A percentile compares a stretch with the other conserved stretches of the same genome.
These are phyloP conservation scores for Prosopis cineraria DNA, from an alignment of 306 rosid genomes.

Conservation along the genomic window DNA sequence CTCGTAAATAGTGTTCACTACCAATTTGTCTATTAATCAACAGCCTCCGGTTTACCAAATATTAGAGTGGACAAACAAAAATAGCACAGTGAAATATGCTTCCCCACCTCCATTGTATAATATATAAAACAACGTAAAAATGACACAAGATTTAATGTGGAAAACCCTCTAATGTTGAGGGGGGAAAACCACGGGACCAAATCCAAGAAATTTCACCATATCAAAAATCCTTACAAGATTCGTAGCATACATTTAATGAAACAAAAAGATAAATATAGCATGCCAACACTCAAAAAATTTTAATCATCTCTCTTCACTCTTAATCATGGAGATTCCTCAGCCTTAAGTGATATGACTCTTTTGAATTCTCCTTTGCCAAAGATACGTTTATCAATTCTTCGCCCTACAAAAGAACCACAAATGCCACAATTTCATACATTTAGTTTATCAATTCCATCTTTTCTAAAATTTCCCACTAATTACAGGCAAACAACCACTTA, in stretches of 20 bases:
- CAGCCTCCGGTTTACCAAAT: no score
- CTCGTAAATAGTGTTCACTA: no score
- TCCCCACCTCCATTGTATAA: no score
- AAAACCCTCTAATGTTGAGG: neutral
- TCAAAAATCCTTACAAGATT: neutral
- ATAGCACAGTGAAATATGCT: no score
- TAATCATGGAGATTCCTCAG: neutral
- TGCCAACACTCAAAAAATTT: neutral
- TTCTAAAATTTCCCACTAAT: neutral
- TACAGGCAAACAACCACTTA: neutral
- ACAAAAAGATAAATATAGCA: neutral
- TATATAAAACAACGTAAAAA: neutral
- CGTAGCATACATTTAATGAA: neutral
- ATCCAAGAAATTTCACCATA: neutral
- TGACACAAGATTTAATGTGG: neutral
- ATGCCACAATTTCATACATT: no score
- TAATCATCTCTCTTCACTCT: neutral
- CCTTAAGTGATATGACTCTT: neutral
- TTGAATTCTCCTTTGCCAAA: neutral
- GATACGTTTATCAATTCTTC: neutral
- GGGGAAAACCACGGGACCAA: neutral
- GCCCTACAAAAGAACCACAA: neutral
- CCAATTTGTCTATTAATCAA: no score
- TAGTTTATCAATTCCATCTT: neutral
- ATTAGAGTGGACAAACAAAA: no score